These are phyloP conservation scores for Pinus taeda DNA, from an alignment of 75 land plant genomes.

Conservation along the genomic window DNA sequence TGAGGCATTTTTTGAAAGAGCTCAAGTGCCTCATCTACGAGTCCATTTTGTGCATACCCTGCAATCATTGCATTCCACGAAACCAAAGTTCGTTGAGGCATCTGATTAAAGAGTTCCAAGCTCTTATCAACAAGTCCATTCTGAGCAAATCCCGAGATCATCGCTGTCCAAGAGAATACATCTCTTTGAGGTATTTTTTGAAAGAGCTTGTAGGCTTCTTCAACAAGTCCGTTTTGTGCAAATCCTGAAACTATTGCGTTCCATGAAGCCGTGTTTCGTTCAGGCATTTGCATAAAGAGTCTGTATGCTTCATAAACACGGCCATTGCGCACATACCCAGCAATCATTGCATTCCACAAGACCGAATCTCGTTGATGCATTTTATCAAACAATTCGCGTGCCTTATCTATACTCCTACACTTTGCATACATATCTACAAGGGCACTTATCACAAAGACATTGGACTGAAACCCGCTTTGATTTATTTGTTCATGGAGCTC, in stretches of 20 bases:
- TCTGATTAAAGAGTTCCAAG: slow-evolving; percentile 24
- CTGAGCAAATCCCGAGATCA: slow-evolving; percentile 35
- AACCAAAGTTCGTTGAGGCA: slow-evolving; percentile 19
- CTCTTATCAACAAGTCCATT: slow-evolving; percentile 32
- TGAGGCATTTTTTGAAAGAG: neutral
- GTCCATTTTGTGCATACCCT: slow-evolving; percentile 21
- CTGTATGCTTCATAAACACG: slow-evolving; percentile 17
- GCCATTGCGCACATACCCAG: slow-evolving; percentile 33
- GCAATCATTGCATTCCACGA: slow-evolving; percentile 14
- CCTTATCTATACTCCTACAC: slow-evolving; percentile 9
- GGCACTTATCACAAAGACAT: slow-evolving; percentile 5
- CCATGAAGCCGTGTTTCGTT: slow-evolving; percentile 41
- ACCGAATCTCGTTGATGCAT: slow-evolving; percentile 21
- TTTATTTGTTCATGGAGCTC: slow-evolving; percentile 9
- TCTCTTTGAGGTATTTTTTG: slow-evolving; percentile 14
- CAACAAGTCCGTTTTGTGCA: neutral
- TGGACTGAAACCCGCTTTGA: slow-evolving; percentile 1
- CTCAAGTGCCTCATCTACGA: neutral
- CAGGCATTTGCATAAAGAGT: slow-evolving; percentile 30
- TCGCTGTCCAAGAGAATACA: slow-evolving; percentile 53
- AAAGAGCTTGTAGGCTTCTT: slow-evolving; percentile 33
- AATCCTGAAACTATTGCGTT: slow-evolving; percentile 9
- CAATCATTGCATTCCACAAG: slow-evolving; percentile 48
- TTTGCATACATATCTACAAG: slow-evolving; percentile 30
- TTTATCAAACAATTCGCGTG: slow-evolving; percentile 25